A percentile compares a stretch with the other conserved stretches of the same genome.
Evolutionary conservation across 192 early-diverging fungal genomes (phyloP).

Genomic region (Fimicolochytrium jonesii): DNA sequence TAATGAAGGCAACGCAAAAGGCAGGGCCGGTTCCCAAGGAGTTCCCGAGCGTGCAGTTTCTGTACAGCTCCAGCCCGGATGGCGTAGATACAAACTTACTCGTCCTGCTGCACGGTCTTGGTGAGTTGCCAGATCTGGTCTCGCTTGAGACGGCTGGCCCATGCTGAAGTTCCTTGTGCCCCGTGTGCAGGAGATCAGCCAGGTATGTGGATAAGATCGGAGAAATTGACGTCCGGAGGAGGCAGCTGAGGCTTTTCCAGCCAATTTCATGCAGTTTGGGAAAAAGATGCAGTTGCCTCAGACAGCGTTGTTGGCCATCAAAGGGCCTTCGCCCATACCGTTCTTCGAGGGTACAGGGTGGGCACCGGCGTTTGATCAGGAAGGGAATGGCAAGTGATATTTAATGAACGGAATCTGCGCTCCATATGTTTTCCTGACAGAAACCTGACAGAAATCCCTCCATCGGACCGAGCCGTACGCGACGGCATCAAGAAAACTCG

Average conservation of each 20-base stretch:
- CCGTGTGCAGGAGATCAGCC: slow-evolving; percentile 3
- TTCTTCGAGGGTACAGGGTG: slow-evolving; percentile 61
- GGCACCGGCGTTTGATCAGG: slow-evolving; percentile 58
- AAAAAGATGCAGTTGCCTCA: slow-evolving; percentile 62
- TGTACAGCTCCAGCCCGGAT: slow-evolving; percentile 11
- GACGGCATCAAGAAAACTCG: slow-evolving; percentile 47
- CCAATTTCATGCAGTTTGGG: slow-evolving; percentile 60
- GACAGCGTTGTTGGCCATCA: slow-evolving; percentile 59
- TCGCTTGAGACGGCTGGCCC: no score
- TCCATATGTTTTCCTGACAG: no score
- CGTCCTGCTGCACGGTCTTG: slow-evolving; percentile 71
- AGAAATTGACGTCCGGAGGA: background rate
- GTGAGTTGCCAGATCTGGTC: slow-evolving; percentile 19
- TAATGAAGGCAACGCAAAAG: no score
- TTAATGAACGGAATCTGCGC: no score
- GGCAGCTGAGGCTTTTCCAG: slow-evolving; percentile 38
- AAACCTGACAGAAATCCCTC: slow-evolving; percentile 26
- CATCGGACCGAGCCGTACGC: slow-evolving; percentile 31
- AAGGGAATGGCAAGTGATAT: slow-evolving; percentile 35
- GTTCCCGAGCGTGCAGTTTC: background rate
- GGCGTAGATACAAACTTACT: slow-evolving; percentile 61
- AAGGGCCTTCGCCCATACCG: slow-evolving; percentile 58
- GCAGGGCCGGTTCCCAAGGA: background rate
- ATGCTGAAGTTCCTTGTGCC: no score
- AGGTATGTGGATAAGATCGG: background rate